These are phyloP conservation scores for Brassica carinata DNA, from an alignment of 345 rosid species.

Conservation along the genomic window DNA sequence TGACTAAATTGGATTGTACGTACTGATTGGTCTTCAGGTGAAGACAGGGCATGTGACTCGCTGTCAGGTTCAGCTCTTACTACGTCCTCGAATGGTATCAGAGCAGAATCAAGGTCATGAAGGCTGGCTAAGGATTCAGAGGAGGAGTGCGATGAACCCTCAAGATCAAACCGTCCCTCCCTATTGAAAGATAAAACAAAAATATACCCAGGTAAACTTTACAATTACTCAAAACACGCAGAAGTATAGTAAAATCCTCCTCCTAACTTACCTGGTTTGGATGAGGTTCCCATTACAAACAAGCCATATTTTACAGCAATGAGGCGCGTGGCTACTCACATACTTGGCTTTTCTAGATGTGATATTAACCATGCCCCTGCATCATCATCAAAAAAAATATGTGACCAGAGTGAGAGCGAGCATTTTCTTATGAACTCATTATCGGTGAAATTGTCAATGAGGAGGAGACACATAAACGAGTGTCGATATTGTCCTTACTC, in stretches of 20 bases:
- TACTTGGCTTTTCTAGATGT: slow-evolving; percentile 60
- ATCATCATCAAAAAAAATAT: slow-evolving; percentile 12
- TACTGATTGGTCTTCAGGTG: slow-evolving; percentile 33
- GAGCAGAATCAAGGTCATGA: slow-evolving; percentile 27
- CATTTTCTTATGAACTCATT: slow-evolving; percentile 17
- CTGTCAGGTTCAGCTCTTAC: slow-evolving; percentile 2
- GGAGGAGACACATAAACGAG: background rate
- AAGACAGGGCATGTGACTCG: slow-evolving; percentile 11
- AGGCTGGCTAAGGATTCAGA: slow-evolving; percentile 34
- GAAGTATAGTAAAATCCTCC: slow-evolving; percentile 14
- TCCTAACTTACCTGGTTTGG: slow-evolving; percentile 48
- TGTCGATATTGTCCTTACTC: slow-evolving; percentile 41
- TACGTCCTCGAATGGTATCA: slow-evolving; percentile 25
- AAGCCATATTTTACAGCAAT: slow-evolving; percentile 55
- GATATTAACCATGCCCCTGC: slow-evolving; percentile 59
- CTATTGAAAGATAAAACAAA: slow-evolving; percentile 4
- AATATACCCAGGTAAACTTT: background rate
- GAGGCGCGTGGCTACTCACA: slow-evolving; percentile 49
- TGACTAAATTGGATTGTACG: slow-evolving; percentile 15
- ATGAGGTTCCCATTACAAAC: slow-evolving; percentile 67
- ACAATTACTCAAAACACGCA: slow-evolving; percentile 20
- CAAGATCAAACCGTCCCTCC: slow-evolving; percentile 32
- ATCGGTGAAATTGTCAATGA: background rate
- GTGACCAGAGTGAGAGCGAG: slow-evolving; percentile 4
- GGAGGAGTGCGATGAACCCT: slow-evolving; percentile 7